phyloP scores from a whole-genome alignment of 1,284 basidiomycete species.

The Puccinia horiana region DNA sequence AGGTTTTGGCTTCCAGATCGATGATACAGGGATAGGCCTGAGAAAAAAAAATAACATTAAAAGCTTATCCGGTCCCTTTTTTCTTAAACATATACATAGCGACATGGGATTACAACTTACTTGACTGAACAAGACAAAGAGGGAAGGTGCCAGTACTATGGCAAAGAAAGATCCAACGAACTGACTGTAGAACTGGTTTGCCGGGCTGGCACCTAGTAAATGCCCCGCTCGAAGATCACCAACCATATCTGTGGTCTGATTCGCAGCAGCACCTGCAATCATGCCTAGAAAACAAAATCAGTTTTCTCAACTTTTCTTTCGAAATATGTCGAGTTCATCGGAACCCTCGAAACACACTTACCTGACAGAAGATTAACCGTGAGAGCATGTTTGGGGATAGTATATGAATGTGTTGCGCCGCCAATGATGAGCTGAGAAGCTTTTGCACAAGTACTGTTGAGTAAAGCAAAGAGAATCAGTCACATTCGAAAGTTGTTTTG shows the following conservation, averaged over 20 bases:
- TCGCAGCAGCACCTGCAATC: conserved; percentile 66
- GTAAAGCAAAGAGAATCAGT: not conserved
- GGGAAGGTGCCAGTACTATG: conserved; percentile 65
- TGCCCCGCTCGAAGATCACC: conserved; percentile 73
- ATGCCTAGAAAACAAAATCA: conserved; percentile 51
- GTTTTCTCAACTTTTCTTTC: not conserved
- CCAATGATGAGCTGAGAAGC: conserved; percentile 68
- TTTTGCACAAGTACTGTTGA: conserved; percentile 62
- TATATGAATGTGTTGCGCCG: conserved; percentile 64
- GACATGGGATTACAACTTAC: conserved; percentile 12
- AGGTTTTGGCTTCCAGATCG: conserved; percentile 58
- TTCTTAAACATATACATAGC: not conserved
- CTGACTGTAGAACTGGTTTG: conserved; percentile 69
- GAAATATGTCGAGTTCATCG: not conserved
- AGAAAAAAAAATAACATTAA: conserved; percentile 53
- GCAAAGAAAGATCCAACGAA: conserved; percentile 66
- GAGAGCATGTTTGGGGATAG: conserved; percentile 60
- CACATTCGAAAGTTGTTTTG: not conserved
- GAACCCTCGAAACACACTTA: conserved; percentile 51
- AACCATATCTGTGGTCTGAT: conserved; percentile 70
- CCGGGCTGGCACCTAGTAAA: conserved; percentile 69
- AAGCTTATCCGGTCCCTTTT: not conserved
- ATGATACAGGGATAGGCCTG: conserved; percentile 71
- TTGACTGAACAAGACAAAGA: conserved; percentile 67
- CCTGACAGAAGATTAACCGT: conserved; percentile 68